Percentiles rank a stretch among this genome's conserved stretches.
Conservation (phyloP, 78 protist genomes). For the Speleostelium caveatum region DNA sequence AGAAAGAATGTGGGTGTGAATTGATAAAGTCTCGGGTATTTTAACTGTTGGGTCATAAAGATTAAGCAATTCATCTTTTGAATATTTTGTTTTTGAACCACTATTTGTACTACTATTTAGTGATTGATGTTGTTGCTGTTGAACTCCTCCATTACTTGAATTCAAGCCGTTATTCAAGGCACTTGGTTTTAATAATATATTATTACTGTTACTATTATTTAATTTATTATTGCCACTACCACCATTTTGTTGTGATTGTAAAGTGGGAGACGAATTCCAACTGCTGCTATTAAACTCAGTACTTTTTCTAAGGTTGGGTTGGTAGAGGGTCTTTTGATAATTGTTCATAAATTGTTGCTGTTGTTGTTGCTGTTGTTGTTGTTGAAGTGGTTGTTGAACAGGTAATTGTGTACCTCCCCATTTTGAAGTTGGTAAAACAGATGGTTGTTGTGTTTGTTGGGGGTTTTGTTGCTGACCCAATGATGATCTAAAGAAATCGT, state of each 20-base stretch:
- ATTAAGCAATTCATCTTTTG: constrained; percentile 61
- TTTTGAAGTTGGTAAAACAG: neutral
- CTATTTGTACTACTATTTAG: neutral
- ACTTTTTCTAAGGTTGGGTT: constrained; percentile 26
- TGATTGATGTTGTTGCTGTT: neutral
- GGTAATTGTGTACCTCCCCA: constrained; percentile 9
- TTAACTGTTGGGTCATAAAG: constrained; percentile 34
- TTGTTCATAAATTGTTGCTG: neutral
- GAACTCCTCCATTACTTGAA: constrained; percentile 5
- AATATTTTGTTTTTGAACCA: constrained; percentile 26
- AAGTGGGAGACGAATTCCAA: neutral
- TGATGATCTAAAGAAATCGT: too few species aligned
- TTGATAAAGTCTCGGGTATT: constrained; percentile 20
- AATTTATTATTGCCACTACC: neutral
- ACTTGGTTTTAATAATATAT: neutral
- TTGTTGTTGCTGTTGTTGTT: constrained; percentile 42
- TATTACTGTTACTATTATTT: too few species aligned
- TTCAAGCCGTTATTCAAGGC: constrained; percentile 4
- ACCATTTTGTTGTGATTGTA: neutral
- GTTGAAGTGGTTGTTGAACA: constrained; percentile 14
- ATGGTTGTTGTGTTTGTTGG: neutral
- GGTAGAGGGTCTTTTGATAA: constrained; percentile 9
- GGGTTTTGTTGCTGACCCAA: too few species aligned
- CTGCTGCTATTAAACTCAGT: neutral
- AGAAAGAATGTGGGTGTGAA: constrained; percentile 50